A percentile compares a stretch with the other conserved stretches of the same genome.
phyloP scores from a whole-genome alignment of 1,284 basidiomycete species.

The Malassezia cuniculi region DNA sequence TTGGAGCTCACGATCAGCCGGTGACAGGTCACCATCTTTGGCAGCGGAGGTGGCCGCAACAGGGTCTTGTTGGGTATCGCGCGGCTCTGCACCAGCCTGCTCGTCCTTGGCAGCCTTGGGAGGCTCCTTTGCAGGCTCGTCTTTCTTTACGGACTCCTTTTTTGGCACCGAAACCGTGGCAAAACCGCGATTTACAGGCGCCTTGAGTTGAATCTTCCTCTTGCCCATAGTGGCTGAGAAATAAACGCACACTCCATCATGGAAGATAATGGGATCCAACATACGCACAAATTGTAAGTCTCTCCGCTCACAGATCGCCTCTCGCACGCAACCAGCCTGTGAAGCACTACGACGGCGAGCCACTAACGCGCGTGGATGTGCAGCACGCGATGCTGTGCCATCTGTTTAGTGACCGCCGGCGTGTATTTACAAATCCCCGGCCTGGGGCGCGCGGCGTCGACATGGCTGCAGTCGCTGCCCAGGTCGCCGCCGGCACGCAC shows the following conservation, averaged over 20 bases:
- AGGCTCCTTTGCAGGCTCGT: slow-evolving; percentile 2
- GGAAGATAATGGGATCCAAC: too few species aligned
- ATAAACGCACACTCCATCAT: too few species aligned
- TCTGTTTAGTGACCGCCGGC: slow-evolving; percentile 59
- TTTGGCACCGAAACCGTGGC: slow-evolving; percentile 57
- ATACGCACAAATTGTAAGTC: background rate
- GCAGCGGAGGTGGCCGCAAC: too few species aligned
- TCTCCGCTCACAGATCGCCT: slow-evolving; percentile 5
- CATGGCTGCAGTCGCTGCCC: slow-evolving; percentile 13
- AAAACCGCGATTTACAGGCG: slow-evolving; percentile 36
- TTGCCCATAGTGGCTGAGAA: slow-evolving; percentile 17
- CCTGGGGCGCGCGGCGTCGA: slow-evolving; percentile 15
- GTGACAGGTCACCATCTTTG: too few species aligned
- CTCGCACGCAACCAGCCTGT: slow-evolving; percentile 37
- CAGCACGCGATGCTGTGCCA: slow-evolving; percentile 69
- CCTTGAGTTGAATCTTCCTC: slow-evolving; percentile 37
- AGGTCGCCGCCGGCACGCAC: background rate
- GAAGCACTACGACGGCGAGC: slow-evolving; percentile 41
- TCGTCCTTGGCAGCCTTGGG: slow-evolving; percentile 16
- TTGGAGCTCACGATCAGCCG: too few species aligned
- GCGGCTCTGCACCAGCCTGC: slow-evolving; percentile 31
- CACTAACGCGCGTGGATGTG: slow-evolving; percentile 51
- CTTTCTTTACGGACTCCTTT: slow-evolving; percentile 52
- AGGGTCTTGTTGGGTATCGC: too few species aligned
- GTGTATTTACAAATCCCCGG: slow-evolving; percentile 59